Conservation (phyloP, 2,329 filamentous ascomycete genomes). For the Colletotrichum paranaense region DNA sequence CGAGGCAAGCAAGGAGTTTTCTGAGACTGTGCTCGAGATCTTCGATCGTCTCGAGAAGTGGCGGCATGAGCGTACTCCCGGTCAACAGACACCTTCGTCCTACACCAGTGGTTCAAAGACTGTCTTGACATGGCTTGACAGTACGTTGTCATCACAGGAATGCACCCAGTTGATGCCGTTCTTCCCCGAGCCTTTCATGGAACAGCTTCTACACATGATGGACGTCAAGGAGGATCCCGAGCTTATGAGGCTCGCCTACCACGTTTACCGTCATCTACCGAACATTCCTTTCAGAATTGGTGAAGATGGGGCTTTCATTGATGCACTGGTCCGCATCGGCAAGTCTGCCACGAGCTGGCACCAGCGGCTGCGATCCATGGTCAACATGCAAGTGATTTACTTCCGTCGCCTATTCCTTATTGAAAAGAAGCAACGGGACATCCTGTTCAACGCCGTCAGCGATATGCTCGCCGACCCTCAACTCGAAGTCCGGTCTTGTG, state of each 20-base stretch:
- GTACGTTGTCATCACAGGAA: slow-evolving; percentile 89
- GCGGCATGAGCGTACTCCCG: slow-evolving; percentile 85
- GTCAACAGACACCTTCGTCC: slow-evolving; percentile 91
- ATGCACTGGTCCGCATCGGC: slow-evolving; percentile 87
- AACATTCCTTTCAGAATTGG: slow-evolving; percentile 93
- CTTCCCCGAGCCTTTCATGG: slow-evolving; percentile 90
- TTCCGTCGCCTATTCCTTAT: slow-evolving; percentile 96
- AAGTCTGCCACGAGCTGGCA: slow-evolving; percentile 90
- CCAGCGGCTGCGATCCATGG: slow-evolving; percentile 90
- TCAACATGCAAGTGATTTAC: slow-evolving; percentile 99
- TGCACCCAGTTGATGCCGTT: slow-evolving; percentile 92
- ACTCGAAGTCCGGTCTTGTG: slow-evolving; percentile 92
- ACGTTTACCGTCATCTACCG: slow-evolving; percentile 94
- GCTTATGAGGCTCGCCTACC: slow-evolving; percentile 92
- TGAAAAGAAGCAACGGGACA: slow-evolving; percentile 76
- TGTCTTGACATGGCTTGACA: slow-evolving; percentile 93
- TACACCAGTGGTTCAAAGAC: slow-evolving; percentile 98
- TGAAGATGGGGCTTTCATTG: slow-evolving; percentile 86
- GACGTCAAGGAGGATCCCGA: slow-evolving; percentile 99
- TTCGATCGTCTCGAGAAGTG: slow-evolving; percentile 87
- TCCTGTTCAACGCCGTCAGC: slow-evolving; percentile 91
- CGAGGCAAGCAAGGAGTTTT: slow-evolving; percentile 79
- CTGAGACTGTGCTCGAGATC: slow-evolving; percentile 76
- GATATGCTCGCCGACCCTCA: slow-evolving; percentile 93
- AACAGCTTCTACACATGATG: slow-evolving; percentile 99